These are phyloP conservation scores for Candida pseudofarinosa DNA, from an alignment of 805 yeast species.

Conservation along the genomic window DNA sequence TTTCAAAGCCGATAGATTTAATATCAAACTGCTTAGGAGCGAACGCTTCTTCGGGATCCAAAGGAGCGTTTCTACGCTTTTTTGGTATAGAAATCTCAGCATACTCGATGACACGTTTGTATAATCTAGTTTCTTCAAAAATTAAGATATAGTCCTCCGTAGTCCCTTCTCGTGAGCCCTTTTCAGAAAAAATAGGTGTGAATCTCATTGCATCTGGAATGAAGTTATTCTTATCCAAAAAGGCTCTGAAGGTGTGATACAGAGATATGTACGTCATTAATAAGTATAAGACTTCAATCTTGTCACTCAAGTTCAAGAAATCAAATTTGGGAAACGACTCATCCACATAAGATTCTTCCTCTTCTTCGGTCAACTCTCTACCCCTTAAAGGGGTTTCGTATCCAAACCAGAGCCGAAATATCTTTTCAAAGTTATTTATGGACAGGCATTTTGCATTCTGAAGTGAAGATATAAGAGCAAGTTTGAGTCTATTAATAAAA, in stretches of 20 bases:
- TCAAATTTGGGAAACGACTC: conserved; percentile 31
- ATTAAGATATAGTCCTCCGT: conserved; percentile 34
- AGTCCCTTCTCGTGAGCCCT: conserved; percentile 5
- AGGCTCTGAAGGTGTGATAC: conserved; percentile 44
- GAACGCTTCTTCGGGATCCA: conserved; percentile 25
- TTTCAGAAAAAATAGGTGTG: conserved; percentile 10
- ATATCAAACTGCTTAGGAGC: conserved; percentile 29
- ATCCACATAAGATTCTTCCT: conserved; percentile 15
- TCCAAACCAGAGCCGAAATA: conserved; percentile 33
- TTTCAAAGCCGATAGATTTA: conserved; percentile 23
- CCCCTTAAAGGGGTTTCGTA: conserved; percentile 29
- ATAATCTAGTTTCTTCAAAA: conserved; percentile 51
- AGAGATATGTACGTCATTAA: conserved; percentile 42
- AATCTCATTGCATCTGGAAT: conserved; percentile 22
- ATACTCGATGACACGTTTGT: conserved; percentile 29
- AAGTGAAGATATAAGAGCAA: conserved; percentile 37
- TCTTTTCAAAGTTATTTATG: conserved; percentile 27
- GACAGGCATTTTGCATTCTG: conserved; percentile 32
- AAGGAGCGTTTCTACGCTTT: conserved; percentile 30
- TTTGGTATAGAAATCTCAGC: conserved; percentile 30
- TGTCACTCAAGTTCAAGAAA: conserved; percentile 38
- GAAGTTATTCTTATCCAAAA: conserved; percentile 36
- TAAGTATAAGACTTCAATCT: conserved; percentile 45
- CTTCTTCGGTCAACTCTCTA: conserved; percentile 15
- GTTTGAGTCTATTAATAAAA: conserved; percentile 41